These are phyloP conservation scores for Kockiozyma suomiensis DNA, from an alignment of 805 yeast genomes.

Conservation along the genomic window DNA sequence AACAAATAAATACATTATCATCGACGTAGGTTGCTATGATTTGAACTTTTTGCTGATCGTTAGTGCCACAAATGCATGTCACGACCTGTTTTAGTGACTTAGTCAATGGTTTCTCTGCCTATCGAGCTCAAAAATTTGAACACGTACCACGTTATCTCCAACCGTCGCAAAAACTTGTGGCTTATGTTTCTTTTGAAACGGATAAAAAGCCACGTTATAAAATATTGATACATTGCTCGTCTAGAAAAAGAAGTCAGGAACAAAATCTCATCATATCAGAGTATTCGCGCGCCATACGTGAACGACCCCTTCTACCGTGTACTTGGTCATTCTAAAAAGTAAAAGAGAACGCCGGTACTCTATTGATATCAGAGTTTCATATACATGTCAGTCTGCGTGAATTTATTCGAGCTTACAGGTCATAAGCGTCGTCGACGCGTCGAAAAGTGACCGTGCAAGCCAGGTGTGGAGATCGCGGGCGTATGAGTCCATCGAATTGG, in stretches of 20 bases:
- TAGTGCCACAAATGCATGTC: constrained; percentile 10
- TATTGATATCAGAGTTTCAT: background rate
- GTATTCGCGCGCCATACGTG: no score
- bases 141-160: constrained; percentile 26
- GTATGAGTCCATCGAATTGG: no score
- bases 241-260: no score
- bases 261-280: no score
- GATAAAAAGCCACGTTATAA: constrained; percentile 25
- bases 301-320: constrained; percentile 10
- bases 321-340: constrained; percentile 3
- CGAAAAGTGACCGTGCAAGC: no score
- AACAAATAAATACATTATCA: constrained; percentile 14
- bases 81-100: constrained; percentile 10
- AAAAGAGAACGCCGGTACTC: background rate
- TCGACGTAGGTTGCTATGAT: constrained; percentile 22
- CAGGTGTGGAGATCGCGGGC: no score
- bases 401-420: no score
- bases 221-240: constrained; percentile 22
- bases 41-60: constrained; percentile 6
- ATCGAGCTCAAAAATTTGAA: no score
- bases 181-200: background rate
- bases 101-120: no score
- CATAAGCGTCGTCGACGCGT: no score
- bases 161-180: constrained; percentile 28
- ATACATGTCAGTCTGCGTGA: no score